Conservation (phyloP, 2,329 filamentous ascomycete genomes). For the Fusarium falciforme region DNA sequence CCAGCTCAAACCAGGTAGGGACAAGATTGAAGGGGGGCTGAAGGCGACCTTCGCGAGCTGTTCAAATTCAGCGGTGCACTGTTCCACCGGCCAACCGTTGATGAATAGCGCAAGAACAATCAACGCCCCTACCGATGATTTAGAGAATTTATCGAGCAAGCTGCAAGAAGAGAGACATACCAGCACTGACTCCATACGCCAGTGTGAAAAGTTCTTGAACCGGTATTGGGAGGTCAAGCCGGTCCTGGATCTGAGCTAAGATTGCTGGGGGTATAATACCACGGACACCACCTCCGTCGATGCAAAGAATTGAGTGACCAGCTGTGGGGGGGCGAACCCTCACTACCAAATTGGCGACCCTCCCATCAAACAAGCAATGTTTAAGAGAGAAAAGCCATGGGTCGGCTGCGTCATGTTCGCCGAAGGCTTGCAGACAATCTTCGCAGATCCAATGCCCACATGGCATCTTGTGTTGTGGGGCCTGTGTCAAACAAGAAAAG, state of each 20-base stretch:
- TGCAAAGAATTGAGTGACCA: conserved; percentile 11
- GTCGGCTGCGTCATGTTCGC: not conserved
- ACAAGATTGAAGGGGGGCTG: not conserved
- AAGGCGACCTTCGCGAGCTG: conserved; percentile 6
- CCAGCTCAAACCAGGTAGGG: not conserved
- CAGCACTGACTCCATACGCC: conserved; percentile 12
- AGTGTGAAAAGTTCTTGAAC: conserved; percentile 17
- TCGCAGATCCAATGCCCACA: conserved; percentile 13
- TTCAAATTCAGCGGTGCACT: conserved; percentile 3
- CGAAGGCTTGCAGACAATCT: conserved; percentile 2
- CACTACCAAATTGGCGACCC: not conserved
- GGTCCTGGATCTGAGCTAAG: conserved; percentile 2
- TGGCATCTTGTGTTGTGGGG: not conserved
- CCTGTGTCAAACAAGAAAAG: not conserved
- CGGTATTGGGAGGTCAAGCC: conserved; percentile 15
- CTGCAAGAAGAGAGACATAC: not conserved
- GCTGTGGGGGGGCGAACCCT: conserved; percentile 15
- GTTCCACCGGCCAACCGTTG: conserved; percentile 12
- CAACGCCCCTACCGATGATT: not conserved
- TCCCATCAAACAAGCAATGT: not conserved
- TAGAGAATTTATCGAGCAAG: not conserved
- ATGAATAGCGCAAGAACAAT: conserved; percentile 3
- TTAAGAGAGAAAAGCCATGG: not conserved
- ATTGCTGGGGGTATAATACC: conserved; percentile 14
- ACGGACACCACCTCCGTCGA: conserved; percentile 16